These are phyloP conservation scores for Globisporangium polare DNA, from an alignment of 352 stramenopile species.

Conservation along the genomic window DNA sequence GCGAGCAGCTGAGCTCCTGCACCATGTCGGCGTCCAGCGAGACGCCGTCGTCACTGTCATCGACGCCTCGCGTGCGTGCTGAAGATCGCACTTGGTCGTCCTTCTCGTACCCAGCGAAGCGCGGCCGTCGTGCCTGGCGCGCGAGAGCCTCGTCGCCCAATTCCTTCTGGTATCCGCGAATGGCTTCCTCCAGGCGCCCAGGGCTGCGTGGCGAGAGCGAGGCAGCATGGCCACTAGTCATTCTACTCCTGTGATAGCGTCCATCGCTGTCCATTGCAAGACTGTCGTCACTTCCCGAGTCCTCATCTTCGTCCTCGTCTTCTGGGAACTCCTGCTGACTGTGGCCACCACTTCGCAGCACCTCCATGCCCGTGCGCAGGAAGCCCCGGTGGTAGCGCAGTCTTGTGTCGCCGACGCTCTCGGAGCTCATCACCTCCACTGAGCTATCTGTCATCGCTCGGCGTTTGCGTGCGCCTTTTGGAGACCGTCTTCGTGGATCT, in stretches of 20 bases:
- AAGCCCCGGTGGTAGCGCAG: conserved; percentile 50
- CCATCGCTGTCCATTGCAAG: not conserved
- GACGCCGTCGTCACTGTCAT: conserved; percentile 10
- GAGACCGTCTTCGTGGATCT: conserved; percentile 7
- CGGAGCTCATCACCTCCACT: not conserved
- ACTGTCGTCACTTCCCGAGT: conserved; percentile 8
- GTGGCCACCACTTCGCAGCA: conserved; percentile 25
- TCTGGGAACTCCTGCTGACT: conserved; percentile 1
- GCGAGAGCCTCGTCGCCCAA: conserved; percentile 3
- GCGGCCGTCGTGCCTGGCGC: not conserved
- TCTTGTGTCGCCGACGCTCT: conserved; percentile 6
- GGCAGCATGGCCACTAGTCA: not conserved
- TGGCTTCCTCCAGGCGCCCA: conserved; percentile 29
- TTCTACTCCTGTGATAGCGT: not conserved
- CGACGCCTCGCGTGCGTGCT: not conserved
- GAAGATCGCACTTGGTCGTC: conserved; percentile 27
- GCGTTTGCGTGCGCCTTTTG: not conserved
- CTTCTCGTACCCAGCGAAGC: conserved; percentile 24
- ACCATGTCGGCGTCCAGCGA: conserved; percentile 23
- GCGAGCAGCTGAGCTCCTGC: conserved; percentile 24
- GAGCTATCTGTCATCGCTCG: not conserved
- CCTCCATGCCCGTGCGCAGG: conserved; percentile 56
- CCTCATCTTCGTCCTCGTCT: conserved; percentile 14
- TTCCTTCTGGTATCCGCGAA: conserved; percentile 31
- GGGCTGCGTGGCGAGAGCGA: conserved; percentile 21